A percentile compares a stretch with the other conserved stretches of the same genome.
These are phyloP conservation scores for Begonia loranthoides DNA, from an alignment of 306 rosid genomes.

Conservation along the genomic window DNA sequence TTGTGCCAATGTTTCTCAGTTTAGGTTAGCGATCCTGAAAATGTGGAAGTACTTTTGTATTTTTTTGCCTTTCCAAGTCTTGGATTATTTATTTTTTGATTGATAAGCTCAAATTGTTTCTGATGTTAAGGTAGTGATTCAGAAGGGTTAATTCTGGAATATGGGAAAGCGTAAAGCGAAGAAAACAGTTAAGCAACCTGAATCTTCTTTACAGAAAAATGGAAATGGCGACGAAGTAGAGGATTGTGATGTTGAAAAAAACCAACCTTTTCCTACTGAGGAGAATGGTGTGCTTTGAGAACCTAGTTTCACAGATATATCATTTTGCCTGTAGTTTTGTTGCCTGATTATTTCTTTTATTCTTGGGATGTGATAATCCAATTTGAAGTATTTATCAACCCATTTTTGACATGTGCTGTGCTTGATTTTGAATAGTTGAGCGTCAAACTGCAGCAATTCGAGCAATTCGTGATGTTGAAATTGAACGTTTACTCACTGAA, in stretches of 20 bases:
- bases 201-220: conserved; percentile 8
- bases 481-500: conserved; percentile 47
- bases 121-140: conserved; percentile 2
- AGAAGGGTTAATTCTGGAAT: neutral
- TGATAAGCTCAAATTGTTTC: neutral
- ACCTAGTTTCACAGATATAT: too few relatives aligned
- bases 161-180: conserved; percentile 48
- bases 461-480: conserved; percentile 69
- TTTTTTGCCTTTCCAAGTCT: too few relatives aligned
- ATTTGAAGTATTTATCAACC: neutral
- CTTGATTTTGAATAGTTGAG: conserved; percentile 26
- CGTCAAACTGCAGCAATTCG: conserved; percentile 51
- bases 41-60: too few relatives aligned
- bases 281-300: conserved; percentile 29
- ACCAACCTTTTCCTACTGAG: conserved; percentile 25
- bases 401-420: neutral
- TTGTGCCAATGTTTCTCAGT: too few relatives aligned
- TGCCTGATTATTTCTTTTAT: neutral
- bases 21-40: too few relatives aligned
- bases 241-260: conserved; percentile 18
- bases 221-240: conserved; percentile 6
- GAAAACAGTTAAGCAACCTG: conserved; percentile 16
- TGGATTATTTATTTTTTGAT: too few relatives aligned
- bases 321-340: neutral
- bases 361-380: too few relatives aligned